Evolutionary conservation across 2,329 filamentous ascomycete species (phyloP).

Genomic region (Pyricularia pennisetigena): DNA sequence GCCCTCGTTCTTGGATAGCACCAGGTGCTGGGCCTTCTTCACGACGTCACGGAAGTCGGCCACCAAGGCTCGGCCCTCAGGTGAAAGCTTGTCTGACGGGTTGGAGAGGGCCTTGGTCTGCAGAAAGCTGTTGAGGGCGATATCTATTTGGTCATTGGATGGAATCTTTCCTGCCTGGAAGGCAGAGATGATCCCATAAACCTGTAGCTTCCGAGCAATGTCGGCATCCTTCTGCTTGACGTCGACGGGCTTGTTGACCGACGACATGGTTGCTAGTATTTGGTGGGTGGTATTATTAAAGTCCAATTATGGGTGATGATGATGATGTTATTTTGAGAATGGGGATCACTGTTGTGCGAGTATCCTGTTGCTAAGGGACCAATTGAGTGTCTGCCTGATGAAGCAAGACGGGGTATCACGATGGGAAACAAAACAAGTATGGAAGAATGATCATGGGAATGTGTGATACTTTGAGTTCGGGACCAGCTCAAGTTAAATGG

Average conservation of each 20-base stretch:
- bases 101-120: constrained; percentile 57
- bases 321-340: background rate
- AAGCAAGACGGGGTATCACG: background rate
- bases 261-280: background rate
- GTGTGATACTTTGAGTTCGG: background rate
- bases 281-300: background rate
- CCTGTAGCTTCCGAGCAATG: constrained; percentile 86
- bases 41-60: constrained; percentile 71
- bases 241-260: constrained; percentile 66
- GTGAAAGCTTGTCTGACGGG: constrained; percentile 68
- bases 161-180: constrained; percentile 87
- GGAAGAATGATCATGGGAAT: background rate
- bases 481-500: background rate
- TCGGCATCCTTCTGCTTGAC: constrained; percentile 70
- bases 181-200: constrained; percentile 82
- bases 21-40: constrained; percentile 70
- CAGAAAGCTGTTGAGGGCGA: constrained; percentile 84
- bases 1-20: constrained; percentile 90
- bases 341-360: background rate
- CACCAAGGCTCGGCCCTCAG: constrained; percentile 72
- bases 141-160: constrained; percentile 92
- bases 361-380: background rate
- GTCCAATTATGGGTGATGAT: background rate
- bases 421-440: background rate
- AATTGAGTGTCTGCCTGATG: background rate